Evolutionary conservation across 2,329 filamentous ascomycete species (phyloP), one percentile per base, ranked within the genome.

Genomic region (Fusarium subtropicale): DNA sequence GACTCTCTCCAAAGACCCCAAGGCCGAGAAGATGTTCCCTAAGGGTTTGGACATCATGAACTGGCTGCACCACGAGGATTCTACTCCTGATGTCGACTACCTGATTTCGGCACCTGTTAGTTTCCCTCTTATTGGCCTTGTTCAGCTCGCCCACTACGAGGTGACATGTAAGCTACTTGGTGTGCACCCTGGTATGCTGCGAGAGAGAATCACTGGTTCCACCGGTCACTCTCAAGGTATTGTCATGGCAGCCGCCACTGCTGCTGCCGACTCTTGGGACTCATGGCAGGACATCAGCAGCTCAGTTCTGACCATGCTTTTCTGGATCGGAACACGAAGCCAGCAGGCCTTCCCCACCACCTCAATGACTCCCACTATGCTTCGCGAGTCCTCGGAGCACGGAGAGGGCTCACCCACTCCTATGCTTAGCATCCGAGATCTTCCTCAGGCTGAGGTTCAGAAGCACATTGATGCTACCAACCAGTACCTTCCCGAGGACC

Each of bases 171-270:
- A 94, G 82, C 91, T 93, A 9, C 86, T 98, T 45, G 96, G 96
- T 59, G 90, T 94, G 60, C 91, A 97, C 75, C 96, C 96, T 2
- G 95, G 96, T 46, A 90, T 96, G 72, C 87, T 99, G 66, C 88
- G 95, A 60, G 92, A 96, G 71, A 88, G 92, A 66, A 88, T 98
- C 74, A 89, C 89, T 58, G 97, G 97, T 76, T 91, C 93, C 9
- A 98, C 96, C 41, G 96, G 96, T 77, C 96, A 99, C 81, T 99
- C 96, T 1, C 96, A 99, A 79, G 96, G 96, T 79, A 90, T 99
- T 20, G 92, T 99, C 65, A 94, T 97, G 66, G 96, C 96, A 26
- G 94, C 95, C 31, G 92, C 92, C 26, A 97, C 96, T 62, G 92
- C 97, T 3, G 93, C 95, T 7, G 93, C 94, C 6, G 92, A 93